Evolutionary conservation across 495 filamentous ascomycete species (phyloP).

Genomic region (Aspergillus affinis): DNA sequence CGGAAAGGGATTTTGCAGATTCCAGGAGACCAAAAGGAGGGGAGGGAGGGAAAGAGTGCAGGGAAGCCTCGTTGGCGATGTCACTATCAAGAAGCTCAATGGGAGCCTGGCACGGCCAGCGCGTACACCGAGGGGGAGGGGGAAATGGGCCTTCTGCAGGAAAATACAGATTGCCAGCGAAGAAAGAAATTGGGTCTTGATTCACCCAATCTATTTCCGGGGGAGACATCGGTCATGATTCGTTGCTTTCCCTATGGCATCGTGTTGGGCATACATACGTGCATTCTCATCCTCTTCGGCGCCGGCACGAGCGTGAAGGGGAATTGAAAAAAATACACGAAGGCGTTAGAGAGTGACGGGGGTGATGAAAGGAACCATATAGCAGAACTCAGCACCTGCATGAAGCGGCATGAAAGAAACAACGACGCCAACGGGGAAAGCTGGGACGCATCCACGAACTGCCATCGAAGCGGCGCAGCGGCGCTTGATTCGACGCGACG

Average conservation of each 20-base stretch:
- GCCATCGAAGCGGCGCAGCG: constrained; percentile 7
- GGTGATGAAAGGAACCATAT: not conserved
- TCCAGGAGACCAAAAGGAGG: constrained; percentile 11
- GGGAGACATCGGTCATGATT: constrained; percentile 23
- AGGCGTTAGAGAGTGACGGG: not conserved
- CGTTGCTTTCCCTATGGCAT: constrained; percentile 29
- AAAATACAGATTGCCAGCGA: constrained; percentile 22
- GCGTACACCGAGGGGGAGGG: not conserved
- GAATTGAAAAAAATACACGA: not conserved
- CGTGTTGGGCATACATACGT: constrained; percentile 40
- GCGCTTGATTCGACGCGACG: constrained; percentile 19
- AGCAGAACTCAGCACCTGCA: constrained; percentile 13
- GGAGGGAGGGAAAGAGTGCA: not conserved
- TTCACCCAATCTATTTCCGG: constrained; percentile 15
- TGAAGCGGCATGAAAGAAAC: constrained; percentile 17
- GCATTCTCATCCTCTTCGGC: constrained; percentile 17
- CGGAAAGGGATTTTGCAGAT: constrained; percentile 19
- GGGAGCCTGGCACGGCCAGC: constrained; percentile 5
- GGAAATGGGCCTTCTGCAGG: constrained; percentile 15
- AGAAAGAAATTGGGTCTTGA: constrained; percentile 16
- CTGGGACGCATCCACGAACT: constrained; percentile 17
- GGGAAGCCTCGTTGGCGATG: not conserved
- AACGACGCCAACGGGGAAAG: constrained; percentile 13
- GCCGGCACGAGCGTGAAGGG: not conserved
- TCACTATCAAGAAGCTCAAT: constrained; percentile 11